Percentiles rank a stretch among this genome's conserved stretches.
phyloP scores from a whole-genome alignment of 2,329 filamentous ascomycete genomes.

The Zasmidium cellare region DNA sequence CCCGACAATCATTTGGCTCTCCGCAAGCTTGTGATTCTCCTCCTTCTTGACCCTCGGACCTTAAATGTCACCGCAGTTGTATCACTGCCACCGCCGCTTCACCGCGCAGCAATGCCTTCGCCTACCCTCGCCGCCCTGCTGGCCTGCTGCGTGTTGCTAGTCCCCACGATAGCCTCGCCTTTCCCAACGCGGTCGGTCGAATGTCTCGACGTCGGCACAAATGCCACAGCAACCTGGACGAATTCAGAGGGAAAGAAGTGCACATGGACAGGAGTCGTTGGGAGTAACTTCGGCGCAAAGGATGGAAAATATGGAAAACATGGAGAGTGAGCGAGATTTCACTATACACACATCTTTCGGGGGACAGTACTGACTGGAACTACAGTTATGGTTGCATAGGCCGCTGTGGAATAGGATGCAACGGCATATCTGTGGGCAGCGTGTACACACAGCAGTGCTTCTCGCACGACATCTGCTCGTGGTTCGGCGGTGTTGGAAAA shows the following conservation, averaged over 20 bases:
- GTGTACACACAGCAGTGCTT: constrained; percentile 55
- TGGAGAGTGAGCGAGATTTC: constrained; percentile 43
- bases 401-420: constrained; percentile 50
- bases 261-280: constrained; percentile 47
- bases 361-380: neutral
- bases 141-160: neutral
- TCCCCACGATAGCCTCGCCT: neutral
- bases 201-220: constrained; percentile 42
- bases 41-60: too few relatives aligned
- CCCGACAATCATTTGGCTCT: too few relatives aligned
- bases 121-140: too few relatives aligned
- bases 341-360: neutral
- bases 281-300: constrained; percentile 50
- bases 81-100: too few relatives aligned
- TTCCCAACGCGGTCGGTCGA: constrained; percentile 17
- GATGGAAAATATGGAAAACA: constrained; percentile 32
- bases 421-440: constrained; percentile 46
- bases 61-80: too few relatives aligned
- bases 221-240: constrained; percentile 50
- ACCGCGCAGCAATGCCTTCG: too few relatives aligned
- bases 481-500: constrained; percentile 50
- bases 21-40: too few relatives aligned
- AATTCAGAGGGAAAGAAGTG: constrained; percentile 46
- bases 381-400: constrained; percentile 52
- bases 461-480: constrained; percentile 53